Evolutionary conservation across 768 basidiomycete species (phyloP).

Genomic region (Tylopilus balloui): DNA sequence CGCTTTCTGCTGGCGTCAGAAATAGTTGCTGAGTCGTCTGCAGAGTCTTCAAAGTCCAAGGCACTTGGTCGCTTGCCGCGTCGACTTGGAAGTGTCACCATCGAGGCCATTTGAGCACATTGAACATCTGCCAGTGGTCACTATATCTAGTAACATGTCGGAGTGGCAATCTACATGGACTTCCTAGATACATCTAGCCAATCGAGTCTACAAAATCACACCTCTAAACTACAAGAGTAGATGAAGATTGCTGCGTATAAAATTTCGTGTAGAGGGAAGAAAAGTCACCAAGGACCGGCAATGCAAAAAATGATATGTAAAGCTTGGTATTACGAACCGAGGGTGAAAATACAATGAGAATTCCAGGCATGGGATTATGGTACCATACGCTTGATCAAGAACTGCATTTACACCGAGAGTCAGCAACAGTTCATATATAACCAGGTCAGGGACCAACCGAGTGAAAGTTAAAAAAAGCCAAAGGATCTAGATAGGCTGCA

Average conservation of each 20-base stretch:
- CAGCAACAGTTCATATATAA: neutral
- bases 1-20: slow-evolving; percentile 30
- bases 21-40: slow-evolving; percentile 22
- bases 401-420: slow-evolving; percentile 4
- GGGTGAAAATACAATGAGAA: slow-evolving; percentile 4
- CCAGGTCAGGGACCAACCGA: slow-evolving; percentile 10
- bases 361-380: slow-evolving; percentile 6
- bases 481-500: slow-evolving; percentile 2
- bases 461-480: slow-evolving; percentile 5
- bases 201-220: slow-evolving; percentile 10
- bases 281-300: slow-evolving; percentile 8
- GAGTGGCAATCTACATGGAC: neutral
- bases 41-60: slow-evolving; percentile 42
- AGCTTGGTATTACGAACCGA: slow-evolving; percentile 13
- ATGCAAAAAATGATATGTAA: slow-evolving; percentile 4
- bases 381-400: slow-evolving; percentile 17
- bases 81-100: slow-evolving; percentile 12
- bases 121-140: neutral
- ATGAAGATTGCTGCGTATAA: neutral
- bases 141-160: neutral
- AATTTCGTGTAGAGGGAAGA: slow-evolving; percentile 7
- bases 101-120: neutral
- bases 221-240: slow-evolving; percentile 11
- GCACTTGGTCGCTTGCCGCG: slow-evolving; percentile 45
- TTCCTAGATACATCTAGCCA: slow-evolving; percentile 9